A percentile compares a stretch with the other conserved stretches of the same genome.
Evolutionary conservation across 2,329 filamentous ascomycete species (phyloP).

Genomic region (Diaporthe sp.): DNA sequence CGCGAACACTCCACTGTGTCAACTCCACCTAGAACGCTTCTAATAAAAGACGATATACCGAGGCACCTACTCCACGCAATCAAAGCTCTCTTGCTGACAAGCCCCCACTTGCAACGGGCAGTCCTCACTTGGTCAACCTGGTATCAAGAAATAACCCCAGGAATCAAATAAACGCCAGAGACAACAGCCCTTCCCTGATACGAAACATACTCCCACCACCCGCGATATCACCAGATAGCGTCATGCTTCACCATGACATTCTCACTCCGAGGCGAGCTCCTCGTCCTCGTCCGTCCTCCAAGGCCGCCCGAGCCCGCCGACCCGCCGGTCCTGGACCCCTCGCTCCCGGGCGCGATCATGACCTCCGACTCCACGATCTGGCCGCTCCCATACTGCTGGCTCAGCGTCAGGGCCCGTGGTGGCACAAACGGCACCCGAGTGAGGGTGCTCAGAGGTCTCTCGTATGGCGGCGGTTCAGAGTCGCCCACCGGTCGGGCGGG

Average conservation of each 20-base stretch:
- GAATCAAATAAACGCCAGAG: neutral
- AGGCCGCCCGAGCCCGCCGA: neutral
- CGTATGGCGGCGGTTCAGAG: slow-evolving; percentile 30
- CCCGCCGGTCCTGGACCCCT: slow-evolving; percentile 22
- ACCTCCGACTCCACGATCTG: slow-evolving; percentile 33
- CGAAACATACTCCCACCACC: too few relatives aligned
- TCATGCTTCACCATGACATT: slow-evolving; percentile 32
- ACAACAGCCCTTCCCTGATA: neutral
- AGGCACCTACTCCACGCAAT: neutral
- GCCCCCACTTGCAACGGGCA: neutral
- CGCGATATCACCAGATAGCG: slow-evolving; percentile 25
- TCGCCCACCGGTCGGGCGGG: slow-evolving; percentile 4
- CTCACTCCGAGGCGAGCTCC: slow-evolving; percentile 19
- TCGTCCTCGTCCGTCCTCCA: slow-evolving; percentile 28
- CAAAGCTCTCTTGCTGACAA: neutral
- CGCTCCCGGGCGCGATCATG: neutral
- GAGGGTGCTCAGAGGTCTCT: slow-evolving; percentile 9
- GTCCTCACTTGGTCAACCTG: neutral
- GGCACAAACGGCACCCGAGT: slow-evolving; percentile 34
- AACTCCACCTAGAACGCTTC: neutral
- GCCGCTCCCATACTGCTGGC: slow-evolving; percentile 31
- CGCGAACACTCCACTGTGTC: neutral
- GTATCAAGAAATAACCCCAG: neutral
- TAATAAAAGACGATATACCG: neutral
- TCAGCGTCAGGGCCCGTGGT: slow-evolving; percentile 27